Conservation (phyloP, 257 asterid species). For the Thymus mandschuricus region DNA sequence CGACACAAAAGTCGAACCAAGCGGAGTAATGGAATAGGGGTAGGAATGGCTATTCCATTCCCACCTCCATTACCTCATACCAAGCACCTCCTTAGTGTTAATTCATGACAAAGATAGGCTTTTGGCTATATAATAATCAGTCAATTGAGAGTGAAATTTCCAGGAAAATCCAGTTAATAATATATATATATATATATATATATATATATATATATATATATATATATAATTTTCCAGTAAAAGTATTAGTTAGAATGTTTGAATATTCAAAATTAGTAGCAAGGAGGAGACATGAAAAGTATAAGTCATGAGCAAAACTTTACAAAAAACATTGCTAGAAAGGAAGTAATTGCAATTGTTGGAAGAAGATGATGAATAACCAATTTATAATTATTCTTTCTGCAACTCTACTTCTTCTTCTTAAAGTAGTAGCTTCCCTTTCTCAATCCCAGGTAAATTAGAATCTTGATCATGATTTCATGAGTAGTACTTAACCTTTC, state of each 20-base stretch:
- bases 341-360: neutral
- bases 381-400: neutral
- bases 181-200: too few species aligned
- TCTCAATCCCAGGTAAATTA: slow-evolving; percentile 31
- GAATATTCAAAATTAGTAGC: too few species aligned
- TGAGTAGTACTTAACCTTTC: too few species aligned
- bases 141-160: neutral
- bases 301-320: neutral
- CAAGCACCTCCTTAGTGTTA: too few species aligned
- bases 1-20: too few species aligned
- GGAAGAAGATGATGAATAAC: neutral
- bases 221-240: too few species aligned
- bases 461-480: neutral
- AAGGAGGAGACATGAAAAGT: neutral
- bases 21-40: too few species aligned
- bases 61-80: too few species aligned
- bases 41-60: too few species aligned
- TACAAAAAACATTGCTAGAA: neutral
- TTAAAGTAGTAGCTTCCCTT: slow-evolving; percentile 43
- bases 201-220: too few species aligned
- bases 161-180: neutral
- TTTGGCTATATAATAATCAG: neutral
- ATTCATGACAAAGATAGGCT: too few species aligned
- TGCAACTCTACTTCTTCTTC: neutral
- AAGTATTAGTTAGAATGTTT: too few species aligned